phyloP scores from a whole-genome alignment of 2,329 filamentous ascomycete genomes.

The Claviceps digitariae region DNA sequence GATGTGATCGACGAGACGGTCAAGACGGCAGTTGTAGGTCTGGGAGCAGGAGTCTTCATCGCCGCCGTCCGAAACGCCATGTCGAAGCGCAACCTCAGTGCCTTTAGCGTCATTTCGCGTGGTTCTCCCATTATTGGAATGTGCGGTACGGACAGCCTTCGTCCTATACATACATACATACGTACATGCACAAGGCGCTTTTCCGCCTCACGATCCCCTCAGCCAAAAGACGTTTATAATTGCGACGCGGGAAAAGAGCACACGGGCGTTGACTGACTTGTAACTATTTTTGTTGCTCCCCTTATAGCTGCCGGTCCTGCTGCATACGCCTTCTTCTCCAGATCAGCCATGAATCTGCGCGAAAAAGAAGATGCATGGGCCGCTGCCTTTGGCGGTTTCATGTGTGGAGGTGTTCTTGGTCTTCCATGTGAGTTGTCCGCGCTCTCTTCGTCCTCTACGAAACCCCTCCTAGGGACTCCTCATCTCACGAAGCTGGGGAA shows the following conservation, averaged over 20 bases:
- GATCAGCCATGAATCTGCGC: conserved; percentile 70
- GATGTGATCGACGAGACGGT: conserved; percentile 59
- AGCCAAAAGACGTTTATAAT: not conserved
- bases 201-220: not conserved
- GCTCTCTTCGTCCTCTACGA: no score
- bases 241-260: not conserved
- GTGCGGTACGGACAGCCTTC: conserved; percentile 16
- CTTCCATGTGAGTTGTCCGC: conserved; percentile 46
- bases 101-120: conserved; percentile 66
- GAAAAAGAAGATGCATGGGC: conserved; percentile 73
- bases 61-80: conserved; percentile 80
- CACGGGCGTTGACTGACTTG: not conserved
- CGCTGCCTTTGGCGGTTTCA: conserved; percentile 60
- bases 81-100: conserved; percentile 66
- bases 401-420: conserved; percentile 59
- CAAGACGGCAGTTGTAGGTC: conserved; percentile 51
- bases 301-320: conserved; percentile 46
- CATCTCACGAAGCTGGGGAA: no score
- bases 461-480: no score
- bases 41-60: conserved; percentile 54
- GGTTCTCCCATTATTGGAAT: conserved; percentile 59
- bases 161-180: no score
- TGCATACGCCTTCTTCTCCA: conserved; percentile 64
- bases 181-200: not conserved
- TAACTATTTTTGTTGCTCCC: not conserved